Evolutionary conservation across 192 early-diverging fungal genomes (phyloP).

Genomic region (Gryganskiella cystojenkinii): DNA sequence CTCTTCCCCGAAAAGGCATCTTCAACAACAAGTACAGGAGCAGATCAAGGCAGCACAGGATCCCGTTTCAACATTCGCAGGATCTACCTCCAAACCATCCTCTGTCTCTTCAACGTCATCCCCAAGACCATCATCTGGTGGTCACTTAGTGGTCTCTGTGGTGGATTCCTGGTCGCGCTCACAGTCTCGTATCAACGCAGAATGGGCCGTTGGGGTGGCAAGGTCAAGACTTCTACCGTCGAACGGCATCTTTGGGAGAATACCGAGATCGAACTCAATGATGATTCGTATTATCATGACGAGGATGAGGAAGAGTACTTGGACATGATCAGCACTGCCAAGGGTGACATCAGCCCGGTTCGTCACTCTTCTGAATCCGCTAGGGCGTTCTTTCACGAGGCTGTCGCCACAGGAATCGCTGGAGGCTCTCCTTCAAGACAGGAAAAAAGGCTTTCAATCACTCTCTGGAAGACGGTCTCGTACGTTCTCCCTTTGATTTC

Average conservation of each 20-base stretch:
- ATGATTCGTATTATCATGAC: conserved; percentile 1
- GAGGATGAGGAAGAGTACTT: conserved; percentile 9
- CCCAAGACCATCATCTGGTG: conserved; percentile 64
- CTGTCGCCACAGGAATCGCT: too few relatives aligned
- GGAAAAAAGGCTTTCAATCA: conserved; percentile 3
- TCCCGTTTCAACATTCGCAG: conserved; percentile 51
- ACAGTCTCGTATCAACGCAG: conserved; percentile 48
- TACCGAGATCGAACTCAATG: neutral
- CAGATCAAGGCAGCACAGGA: neutral
- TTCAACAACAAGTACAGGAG: conserved; percentile 4
- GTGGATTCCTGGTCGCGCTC: conserved; percentile 54
- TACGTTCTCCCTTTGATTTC: conserved; percentile 27
- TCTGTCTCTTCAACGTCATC: conserved; percentile 61
- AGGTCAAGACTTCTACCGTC: conserved; percentile 24
- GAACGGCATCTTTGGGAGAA: conserved; percentile 26
- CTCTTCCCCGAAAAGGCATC: conserved; percentile 15
- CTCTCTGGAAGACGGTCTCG: conserved; percentile 13
- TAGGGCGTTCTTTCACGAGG: too few relatives aligned
- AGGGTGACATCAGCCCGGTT: too few relatives aligned
- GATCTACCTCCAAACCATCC: conserved; percentile 53
- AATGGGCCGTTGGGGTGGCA: conserved; percentile 43
- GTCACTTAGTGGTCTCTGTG: conserved; percentile 54
- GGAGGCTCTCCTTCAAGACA: neutral
- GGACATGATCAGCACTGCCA: too few relatives aligned
- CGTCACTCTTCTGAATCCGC: too few relatives aligned